Conservation (phyloP, 1,284 basidiomycete species). For the Tilletia walkeri region DNA sequence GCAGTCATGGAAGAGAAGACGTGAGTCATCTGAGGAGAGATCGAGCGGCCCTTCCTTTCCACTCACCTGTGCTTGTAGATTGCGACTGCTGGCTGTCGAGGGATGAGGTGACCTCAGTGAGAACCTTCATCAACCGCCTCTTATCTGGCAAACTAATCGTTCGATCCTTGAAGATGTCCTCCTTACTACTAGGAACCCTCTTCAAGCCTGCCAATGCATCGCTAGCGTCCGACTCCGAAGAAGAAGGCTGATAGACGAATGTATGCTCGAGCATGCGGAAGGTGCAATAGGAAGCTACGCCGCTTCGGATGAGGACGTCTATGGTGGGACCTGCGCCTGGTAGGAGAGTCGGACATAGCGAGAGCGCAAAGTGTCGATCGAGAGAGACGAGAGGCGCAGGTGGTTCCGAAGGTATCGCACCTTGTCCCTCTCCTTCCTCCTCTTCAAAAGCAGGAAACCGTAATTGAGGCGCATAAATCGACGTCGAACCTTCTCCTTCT, state of each 20-base stretch:
- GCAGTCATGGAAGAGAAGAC: too few relatives aligned
- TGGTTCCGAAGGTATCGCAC: constrained; percentile 1
- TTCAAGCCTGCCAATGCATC: neutral
- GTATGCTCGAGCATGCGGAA: constrained; percentile 76
- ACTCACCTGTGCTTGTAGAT: neutral
- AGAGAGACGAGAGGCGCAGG: constrained; percentile 28
- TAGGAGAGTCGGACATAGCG: constrained; percentile 77
- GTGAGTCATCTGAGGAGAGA: too few relatives aligned
- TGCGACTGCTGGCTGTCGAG: neutral
- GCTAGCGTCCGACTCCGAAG: too few relatives aligned
- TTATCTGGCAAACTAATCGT: constrained; percentile 78
- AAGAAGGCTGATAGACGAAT: constrained; percentile 19
- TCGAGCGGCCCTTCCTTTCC: too few relatives aligned
- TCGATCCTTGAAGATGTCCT: constrained; percentile 86
- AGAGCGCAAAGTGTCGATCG: constrained; percentile 72
- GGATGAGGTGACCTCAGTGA: constrained; percentile 53
- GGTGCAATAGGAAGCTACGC: constrained; percentile 83
- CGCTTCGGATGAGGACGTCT: constrained; percentile 74
- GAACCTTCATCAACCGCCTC: constrained; percentile 84
- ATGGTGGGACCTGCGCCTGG: constrained; percentile 78
- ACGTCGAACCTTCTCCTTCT: neutral
- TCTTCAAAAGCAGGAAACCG: constrained; percentile 38
- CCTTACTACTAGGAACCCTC: constrained; percentile 81
- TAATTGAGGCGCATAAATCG: constrained; percentile 28
- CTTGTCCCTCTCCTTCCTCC: constrained; percentile 38